Base-by-base conservation (phyloP, 1,284 basidiomycete species). In the Ustilago shanxiensis region DNA sequence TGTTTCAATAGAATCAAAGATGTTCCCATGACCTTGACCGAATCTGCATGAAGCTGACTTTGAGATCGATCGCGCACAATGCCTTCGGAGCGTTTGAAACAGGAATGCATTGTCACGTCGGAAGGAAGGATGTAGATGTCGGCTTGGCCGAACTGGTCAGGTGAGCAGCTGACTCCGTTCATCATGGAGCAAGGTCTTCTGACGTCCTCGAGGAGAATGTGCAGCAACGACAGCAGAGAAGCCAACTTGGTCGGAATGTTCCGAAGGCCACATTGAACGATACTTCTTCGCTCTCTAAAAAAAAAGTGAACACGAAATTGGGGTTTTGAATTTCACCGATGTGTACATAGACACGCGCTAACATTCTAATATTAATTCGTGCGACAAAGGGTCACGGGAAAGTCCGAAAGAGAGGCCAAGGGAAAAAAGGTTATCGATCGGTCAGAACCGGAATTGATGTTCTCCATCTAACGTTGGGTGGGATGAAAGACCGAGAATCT, bases 1-100 rank as follows among this genome's bases (percentile, higher is more conserved):
- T 67, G 70, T 67, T 72, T 72, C 65, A 56, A 67, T 72, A 72
- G 70, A 72, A 64, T 60, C 50, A 49, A 60, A 61, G 24, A 35
- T 35, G 45, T 41, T 41, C 18, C 26, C 57, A 26, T 18, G 24
- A 49, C 47, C 22, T 28, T 49, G 47, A 24, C 16, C 6, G 7
- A 10, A 35, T 45, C 16, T 20, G n/a, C 24, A 22, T 55, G 52
- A 55, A 10, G 44, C 31, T 55, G 41, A 26, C 24, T 41, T 20
- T 24, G 18, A 52, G 22, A 33, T 33, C 31, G 11, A 33, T 33
- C 28, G 18, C 39, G 20, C 10, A 22, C 22, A 20, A 31, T 6
- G 39, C 55, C 14, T 13, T 41, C 29, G 28, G 29, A 20, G 26
- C 24, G 26, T 31, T 10, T 7, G 7, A n/a, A 44, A 9, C n/a